These are phyloP conservation scores for Polymyxa betae DNA, from an alignment of 208 protist species.

Conservation along the genomic window DNA sequence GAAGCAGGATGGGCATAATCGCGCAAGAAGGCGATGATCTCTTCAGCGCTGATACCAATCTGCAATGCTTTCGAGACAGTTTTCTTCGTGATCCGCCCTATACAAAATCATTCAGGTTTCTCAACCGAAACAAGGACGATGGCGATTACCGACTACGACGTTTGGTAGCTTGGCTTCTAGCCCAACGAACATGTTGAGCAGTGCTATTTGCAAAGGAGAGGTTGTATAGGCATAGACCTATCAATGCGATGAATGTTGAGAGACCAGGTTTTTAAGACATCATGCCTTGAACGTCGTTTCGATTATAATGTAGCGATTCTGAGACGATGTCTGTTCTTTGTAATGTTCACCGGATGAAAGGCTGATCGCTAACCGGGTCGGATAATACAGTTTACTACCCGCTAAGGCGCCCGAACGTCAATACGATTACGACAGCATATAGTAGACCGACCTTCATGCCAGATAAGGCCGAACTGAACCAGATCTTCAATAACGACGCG, in stretches of 20 bases:
- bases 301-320: conserved; percentile 43
- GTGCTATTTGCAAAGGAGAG: conserved; percentile 31
- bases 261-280: neutral
- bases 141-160: neutral
- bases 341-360: neutral
- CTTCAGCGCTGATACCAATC: conserved; percentile 50
- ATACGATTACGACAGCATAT: neutral
- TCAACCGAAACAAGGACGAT: neutral
- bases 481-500: neutral
- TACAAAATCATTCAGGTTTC: neutral
- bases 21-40: conserved; percentile 48
- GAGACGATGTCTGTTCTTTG: neutral
- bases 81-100: conserved; percentile 39
- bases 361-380: conserved; percentile 6
- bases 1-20: conserved; percentile 27
- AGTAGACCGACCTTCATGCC: neutral
- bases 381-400: neutral
- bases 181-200: conserved; percentile 35
- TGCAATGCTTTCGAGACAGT: neutral
- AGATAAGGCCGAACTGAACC: conserved; percentile 32
- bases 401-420: neutral
- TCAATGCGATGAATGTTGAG: neutral
- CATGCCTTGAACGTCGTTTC: conserved; percentile 35
- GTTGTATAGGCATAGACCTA: conserved; percentile 42
- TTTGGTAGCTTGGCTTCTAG: conserved; percentile 31